phyloP scores from a whole-genome alignment of 179 eudicot genomes.

The Patellifolia procumbens region DNA sequence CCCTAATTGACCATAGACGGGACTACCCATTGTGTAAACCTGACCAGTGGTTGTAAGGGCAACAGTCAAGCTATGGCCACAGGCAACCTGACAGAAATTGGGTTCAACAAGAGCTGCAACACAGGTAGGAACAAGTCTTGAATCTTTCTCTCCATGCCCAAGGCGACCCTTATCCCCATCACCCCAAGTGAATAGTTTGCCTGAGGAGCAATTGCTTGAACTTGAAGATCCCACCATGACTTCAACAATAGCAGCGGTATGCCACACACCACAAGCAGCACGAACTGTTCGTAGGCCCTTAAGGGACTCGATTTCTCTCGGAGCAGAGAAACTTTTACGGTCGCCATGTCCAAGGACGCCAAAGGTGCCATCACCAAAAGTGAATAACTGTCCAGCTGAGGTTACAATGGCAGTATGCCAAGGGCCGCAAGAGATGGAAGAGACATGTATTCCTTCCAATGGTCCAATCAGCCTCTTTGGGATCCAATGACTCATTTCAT shows the following conservation, averaged over 20 bases:
- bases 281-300: slow-evolving; percentile 59
- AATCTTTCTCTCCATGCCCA: slow-evolving; percentile 68
- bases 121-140: slow-evolving; percentile 68
- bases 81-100: slow-evolving; percentile 70
- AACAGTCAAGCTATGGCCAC: slow-evolving; percentile 71
- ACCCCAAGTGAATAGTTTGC: slow-evolving; percentile 87
- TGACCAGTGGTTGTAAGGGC: slow-evolving; percentile 59
- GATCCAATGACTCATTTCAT: slow-evolving; percentile 53
- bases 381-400: slow-evolving; percentile 65
- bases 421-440: slow-evolving; percentile 69
- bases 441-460: slow-evolving; percentile 55
- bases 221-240: slow-evolving; percentile 51
- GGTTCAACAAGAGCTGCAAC: slow-evolving; percentile 66
- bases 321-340: slow-evolving; percentile 46
- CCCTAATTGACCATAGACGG: slow-evolving; percentile 73
- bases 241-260: slow-evolving; percentile 78
- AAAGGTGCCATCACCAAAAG: slow-evolving; percentile 78
- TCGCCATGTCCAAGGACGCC: slow-evolving; percentile 88
- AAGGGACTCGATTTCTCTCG: slow-evolving; percentile 72
- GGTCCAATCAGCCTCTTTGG: slow-evolving; percentile 62
- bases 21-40: slow-evolving; percentile 79
- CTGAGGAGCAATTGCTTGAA: slow-evolving; percentile 45
- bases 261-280: slow-evolving; percentile 86
- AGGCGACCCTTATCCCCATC: slow-evolving; percentile 88
- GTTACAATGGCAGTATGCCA: slow-evolving; percentile 80